These are phyloP conservation scores for Cordyceps pruinosa DNA, from an alignment of 2,329 filamentous ascomycete genomes.

Conservation along the genomic window DNA sequence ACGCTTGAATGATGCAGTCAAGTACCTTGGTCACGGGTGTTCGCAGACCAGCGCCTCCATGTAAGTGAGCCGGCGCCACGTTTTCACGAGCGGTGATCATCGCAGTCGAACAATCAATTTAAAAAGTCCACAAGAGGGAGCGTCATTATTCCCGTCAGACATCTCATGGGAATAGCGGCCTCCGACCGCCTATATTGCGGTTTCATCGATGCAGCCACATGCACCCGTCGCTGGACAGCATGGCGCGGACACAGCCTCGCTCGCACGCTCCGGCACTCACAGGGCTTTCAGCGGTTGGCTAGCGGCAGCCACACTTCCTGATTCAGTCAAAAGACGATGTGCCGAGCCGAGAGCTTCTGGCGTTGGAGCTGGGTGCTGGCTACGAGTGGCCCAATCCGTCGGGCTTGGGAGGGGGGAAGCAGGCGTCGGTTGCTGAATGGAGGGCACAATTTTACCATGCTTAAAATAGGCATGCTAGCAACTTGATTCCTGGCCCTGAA, in stretches of 20 bases:
- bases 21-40: too few relatives aligned
- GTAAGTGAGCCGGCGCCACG: too few relatives aligned
- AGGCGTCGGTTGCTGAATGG: too few relatives aligned
- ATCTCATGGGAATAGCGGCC: background rate
- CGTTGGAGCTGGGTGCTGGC: background rate
- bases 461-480: too few relatives aligned
- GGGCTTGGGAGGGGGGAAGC: background rate
- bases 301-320: slow-evolving; percentile 4
- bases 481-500: too few relatives aligned
- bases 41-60: too few relatives aligned
- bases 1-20: background rate
- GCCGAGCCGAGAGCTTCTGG: background rate
- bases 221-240: slow-evolving; percentile 1
- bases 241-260: background rate
- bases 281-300: background rate
- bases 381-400: background rate
- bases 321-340: background rate
- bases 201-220: slow-evolving; percentile 4
- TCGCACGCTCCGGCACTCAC: background rate
- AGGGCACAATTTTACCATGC: too few relatives aligned
- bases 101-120: too few relatives aligned
- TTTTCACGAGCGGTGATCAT: too few relatives aligned
- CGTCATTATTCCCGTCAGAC: too few relatives aligned
- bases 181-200: background rate
- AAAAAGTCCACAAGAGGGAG: too few relatives aligned